Evolutionary conservation across 2,329 filamentous ascomycete species (phyloP).

Genomic region (Trichoderma brevicompactum): DNA sequence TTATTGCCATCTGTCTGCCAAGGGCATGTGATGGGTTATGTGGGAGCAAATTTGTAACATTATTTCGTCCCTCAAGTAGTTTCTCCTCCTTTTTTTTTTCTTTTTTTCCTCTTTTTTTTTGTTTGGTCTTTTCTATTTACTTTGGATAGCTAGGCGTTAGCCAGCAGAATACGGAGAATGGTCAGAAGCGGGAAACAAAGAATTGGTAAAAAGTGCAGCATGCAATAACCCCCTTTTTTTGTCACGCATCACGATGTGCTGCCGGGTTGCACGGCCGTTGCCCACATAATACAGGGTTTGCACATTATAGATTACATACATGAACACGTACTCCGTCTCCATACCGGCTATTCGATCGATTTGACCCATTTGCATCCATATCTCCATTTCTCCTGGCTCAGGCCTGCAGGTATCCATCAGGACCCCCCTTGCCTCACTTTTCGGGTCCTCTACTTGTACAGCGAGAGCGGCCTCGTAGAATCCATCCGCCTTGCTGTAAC

Average conservation of each 20-base stretch:
- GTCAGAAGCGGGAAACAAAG: background rate
- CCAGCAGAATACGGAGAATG: background rate
- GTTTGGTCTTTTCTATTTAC: background rate
- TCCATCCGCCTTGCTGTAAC: background rate
- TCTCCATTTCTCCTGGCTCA: background rate
- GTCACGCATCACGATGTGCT: conserved; percentile 1
- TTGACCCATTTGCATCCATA: conserved; percentile 9
- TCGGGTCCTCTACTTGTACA: background rate
- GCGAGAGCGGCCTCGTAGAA: background rate
- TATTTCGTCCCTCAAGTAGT: background rate
- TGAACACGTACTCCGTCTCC: conserved; percentile 1
- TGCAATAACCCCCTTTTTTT: background rate
- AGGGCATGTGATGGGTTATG: background rate
- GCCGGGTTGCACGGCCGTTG: conserved; percentile 10
- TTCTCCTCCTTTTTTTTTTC: background rate
- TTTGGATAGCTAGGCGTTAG: conserved; percentile 6
- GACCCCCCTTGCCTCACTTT: background rate
- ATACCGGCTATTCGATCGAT: conserved; percentile 20
- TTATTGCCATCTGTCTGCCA: background rate
- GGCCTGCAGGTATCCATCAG: conserved; percentile 6
- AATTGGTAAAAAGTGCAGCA: background rate
- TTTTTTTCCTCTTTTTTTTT: background rate
- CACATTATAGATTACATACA: conserved; percentile 2
- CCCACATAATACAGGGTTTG: background rate
- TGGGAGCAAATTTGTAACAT: conserved; percentile 9